Evolutionary conservation across 257 asterid species (phyloP), one percentile per base, ranked within the genome.

Genomic region (Schizonepeta tenuifolia): DNA sequence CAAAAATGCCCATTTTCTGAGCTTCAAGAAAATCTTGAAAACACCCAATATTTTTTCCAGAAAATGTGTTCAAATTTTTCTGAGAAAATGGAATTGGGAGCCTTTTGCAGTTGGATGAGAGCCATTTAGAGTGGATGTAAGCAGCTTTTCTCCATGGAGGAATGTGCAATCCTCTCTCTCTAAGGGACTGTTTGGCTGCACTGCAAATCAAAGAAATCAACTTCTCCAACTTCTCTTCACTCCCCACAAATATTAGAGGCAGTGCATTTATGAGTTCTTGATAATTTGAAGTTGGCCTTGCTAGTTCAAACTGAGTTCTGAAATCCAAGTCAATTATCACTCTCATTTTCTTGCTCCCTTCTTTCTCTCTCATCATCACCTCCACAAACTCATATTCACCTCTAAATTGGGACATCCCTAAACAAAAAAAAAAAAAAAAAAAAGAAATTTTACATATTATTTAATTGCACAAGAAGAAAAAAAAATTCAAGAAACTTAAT

Each of bases 71-170:
- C 24, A 78, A 9, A 9, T 59, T 36, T 0, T 66, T 12, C 8
- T 73, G 65, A 1, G 79, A 31, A 53, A 77, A 73, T 12, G 83
- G 51, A 21, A 76, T 69, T 12, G 83, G 51, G 17, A 76, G 50
- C 55, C 72, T 88, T 53, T 82, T 79, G 84, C 86, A 80, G 55
- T 84, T 72, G 1, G 59, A 13, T 4, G 94, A 86, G 17, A 88
- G 85, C 91, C 94, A 88, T 53, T 88, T 88, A 26, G 91, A 84
- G 12, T 80, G 83, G 88, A 86, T 82, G 33, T 88, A 82, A 17
- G 67, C 65, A 3, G 83, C 81, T 69, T 77, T 88, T 47, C 94
- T 84, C 94, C 94, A 88, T 47, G 94, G 94, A 15, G 94, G 94
- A 53, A 88, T 70, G 69, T 86, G 86, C 15, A 88, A 61, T 0